Percentiles rank a stretch among this genome's conserved stretches.
Conservation (phyloP, 2,329 filamentous ascomycete species). For the Microthyrium microscopicum region DNA sequence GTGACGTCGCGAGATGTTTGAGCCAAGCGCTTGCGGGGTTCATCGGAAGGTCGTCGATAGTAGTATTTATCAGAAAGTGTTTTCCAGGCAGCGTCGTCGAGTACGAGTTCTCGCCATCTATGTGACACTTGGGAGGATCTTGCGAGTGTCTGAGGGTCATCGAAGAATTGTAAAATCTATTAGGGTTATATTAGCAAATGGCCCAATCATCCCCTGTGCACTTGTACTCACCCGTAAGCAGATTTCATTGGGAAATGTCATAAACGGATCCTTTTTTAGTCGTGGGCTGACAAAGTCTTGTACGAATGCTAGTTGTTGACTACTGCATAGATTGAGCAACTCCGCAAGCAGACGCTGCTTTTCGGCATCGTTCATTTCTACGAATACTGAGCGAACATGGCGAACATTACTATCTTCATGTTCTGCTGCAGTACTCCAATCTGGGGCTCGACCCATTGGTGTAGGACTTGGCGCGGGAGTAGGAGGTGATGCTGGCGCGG, state of each 20-base stretch:
- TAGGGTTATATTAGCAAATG: background rate
- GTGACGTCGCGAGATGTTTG: slow-evolving; percentile 1
- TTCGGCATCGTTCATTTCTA: slow-evolving; percentile 56
- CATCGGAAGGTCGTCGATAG: slow-evolving; percentile 46
- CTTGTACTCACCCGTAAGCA: slow-evolving; percentile 58
- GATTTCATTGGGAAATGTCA: slow-evolving; percentile 77
- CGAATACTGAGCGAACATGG: slow-evolving; percentile 66
- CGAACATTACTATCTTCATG: slow-evolving; percentile 71
- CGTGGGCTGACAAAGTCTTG: slow-evolving; percentile 89
- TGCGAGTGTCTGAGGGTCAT: slow-evolving; percentile 86
- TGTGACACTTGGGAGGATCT: slow-evolving; percentile 91
- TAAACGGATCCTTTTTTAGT: slow-evolving; percentile 92
- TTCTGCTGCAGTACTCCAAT: slow-evolving; percentile 63
- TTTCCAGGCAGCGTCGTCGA: slow-evolving; percentile 97
- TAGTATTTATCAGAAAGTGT: slow-evolving; percentile 92
- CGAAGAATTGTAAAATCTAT: slow-evolving; percentile 88
- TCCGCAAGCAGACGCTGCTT: slow-evolving; percentile 72
- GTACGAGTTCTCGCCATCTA: slow-evolving; percentile 82
- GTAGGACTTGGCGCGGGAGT: slow-evolving; percentile 52
- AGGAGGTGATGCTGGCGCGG: slow-evolving; percentile 47
- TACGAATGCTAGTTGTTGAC: slow-evolving; percentile 86
- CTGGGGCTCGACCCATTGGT: slow-evolving; percentile 43
- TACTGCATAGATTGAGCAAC: slow-evolving; percentile 84
- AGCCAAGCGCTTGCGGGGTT: slow-evolving; percentile 14
- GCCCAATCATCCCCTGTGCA: too few species aligned